phyloP scores from a whole-genome alignment of 2,329 filamentous ascomycete genomes.

The Curvularia eragrostidis region DNA sequence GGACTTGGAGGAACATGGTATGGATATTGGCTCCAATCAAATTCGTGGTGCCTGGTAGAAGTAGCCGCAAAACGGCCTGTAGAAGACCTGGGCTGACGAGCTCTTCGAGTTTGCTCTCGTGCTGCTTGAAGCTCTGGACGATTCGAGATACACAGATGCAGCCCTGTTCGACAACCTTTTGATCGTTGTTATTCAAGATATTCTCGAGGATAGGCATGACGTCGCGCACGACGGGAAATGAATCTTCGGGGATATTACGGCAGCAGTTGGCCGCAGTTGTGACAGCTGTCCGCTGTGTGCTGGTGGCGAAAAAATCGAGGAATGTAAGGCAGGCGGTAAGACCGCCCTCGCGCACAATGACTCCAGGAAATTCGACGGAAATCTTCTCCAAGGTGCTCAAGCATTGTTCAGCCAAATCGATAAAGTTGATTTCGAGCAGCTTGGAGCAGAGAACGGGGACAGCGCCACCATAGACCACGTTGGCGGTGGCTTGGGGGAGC shows the following conservation, averaged over 20 bases:
- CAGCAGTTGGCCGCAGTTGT: slow-evolving; percentile 98
- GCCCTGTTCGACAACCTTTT: slow-evolving; percentile 95
- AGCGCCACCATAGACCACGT: slow-evolving; percentile 96
- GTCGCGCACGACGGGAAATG: slow-evolving; percentile 87
- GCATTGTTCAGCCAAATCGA: slow-evolving; percentile 96
- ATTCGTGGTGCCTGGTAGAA: slow-evolving; percentile 94
- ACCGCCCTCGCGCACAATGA: slow-evolving; percentile 94
- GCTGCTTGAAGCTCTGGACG: slow-evolving; percentile 94
- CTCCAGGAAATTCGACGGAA: slow-evolving; percentile 91
- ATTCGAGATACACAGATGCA: slow-evolving; percentile 95
- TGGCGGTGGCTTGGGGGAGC: slow-evolving; percentile 87
- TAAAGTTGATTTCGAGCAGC: slow-evolving; percentile 93
- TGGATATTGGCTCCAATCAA: slow-evolving; percentile 93
- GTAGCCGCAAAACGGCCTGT: slow-evolving; percentile 80
- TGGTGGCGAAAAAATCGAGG: slow-evolving; percentile 96
- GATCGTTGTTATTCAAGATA: slow-evolving; percentile 89
- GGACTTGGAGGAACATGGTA: slow-evolving; percentile 90
- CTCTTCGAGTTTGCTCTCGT: slow-evolving; percentile 86
- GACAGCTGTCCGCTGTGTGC: slow-evolving; percentile 94
- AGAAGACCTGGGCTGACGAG: slow-evolving; percentile 88
- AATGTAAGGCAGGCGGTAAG: slow-evolving; percentile 95
- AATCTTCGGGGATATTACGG: slow-evolving; percentile 92
- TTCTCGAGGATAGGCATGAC: slow-evolving; percentile 96
- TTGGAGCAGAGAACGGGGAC: slow-evolving; percentile 95
- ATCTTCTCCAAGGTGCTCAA: slow-evolving; percentile 97